Evolutionary conservation across 1,139 yeast genomes (phyloP).

Genomic region (Suhomyces kunorum): DNA sequence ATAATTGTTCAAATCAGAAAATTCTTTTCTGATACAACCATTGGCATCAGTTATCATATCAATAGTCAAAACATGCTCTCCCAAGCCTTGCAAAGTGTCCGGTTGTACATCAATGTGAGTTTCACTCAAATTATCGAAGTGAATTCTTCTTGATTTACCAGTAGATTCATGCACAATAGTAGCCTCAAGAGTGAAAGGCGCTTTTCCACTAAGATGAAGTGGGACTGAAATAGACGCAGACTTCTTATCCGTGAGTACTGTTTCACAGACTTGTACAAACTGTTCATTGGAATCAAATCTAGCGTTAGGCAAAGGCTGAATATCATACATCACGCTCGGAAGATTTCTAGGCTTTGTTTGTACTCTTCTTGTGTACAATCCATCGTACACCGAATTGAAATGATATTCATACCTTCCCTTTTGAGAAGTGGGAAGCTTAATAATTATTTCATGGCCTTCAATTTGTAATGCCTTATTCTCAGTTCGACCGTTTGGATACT

Average conservation of each 20-base stretch:
- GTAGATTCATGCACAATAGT: slow-evolving; percentile 46
- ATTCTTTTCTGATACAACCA: slow-evolving; percentile 61
- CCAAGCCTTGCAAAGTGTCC: slow-evolving; percentile 29
- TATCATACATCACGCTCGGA: slow-evolving; percentile 57
- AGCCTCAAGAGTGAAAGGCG: slow-evolving; percentile 63
- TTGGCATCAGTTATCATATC: slow-evolving; percentile 62
- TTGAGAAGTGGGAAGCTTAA: slow-evolving; percentile 37
- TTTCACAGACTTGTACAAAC: slow-evolving; percentile 59
- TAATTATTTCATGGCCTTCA: slow-evolving; percentile 25
- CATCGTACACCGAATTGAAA: slow-evolving; percentile 66
- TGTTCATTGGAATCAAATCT: slow-evolving; percentile 50
- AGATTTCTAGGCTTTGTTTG: slow-evolving; percentile 24
- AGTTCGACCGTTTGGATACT: slow-evolving; percentile 55
- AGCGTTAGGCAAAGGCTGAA: slow-evolving; percentile 62
- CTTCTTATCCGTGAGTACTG: slow-evolving; percentile 34
- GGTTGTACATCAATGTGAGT: slow-evolving; percentile 20
- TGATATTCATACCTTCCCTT: slow-evolving; percentile 63
- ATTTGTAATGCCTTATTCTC: slow-evolving; percentile 39
- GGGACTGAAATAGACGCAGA: slow-evolving; percentile 52
- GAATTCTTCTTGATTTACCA: slow-evolving; percentile 19
- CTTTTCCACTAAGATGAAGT: slow-evolving; percentile 55
- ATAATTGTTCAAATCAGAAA: slow-evolving; percentile 35
- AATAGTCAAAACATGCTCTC: slow-evolving; percentile 60
- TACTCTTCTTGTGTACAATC: slow-evolving; percentile 56
- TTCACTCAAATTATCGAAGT: slow-evolving; percentile 20